Evolutionary conservation across 805 yeast genomes (phyloP), one percentile per base, ranked within the genome.

Genomic region (Metschnikowia proteae): DNA sequence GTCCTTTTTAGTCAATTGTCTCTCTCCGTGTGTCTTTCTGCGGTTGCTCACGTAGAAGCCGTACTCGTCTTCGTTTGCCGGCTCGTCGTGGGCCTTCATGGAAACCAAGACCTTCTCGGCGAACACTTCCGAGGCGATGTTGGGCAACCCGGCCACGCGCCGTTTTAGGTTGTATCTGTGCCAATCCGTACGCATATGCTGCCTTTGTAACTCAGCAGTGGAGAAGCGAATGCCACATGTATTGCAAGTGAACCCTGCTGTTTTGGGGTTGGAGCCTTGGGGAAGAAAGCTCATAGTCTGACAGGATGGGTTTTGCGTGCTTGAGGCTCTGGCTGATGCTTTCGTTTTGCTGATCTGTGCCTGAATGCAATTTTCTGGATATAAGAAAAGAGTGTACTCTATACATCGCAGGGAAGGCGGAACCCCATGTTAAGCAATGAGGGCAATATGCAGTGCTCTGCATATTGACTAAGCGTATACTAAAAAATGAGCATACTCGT

Each of bases 131-230:
- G 75, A 76, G 45, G 68, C 65, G 27, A 75, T 70, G 13, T 74
- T 62, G 2, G 79, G 78, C 54, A 75, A 62, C 51, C 68, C 70
- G 0, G 97, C 96, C 30, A 94, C 96, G 60, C 96, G 80, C 70
- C 99, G 82, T 64, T 94, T 94, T 61, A 94, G 76, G 62, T 94
- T 94, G 67, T 94, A 94, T 54, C 99, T 79, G 64, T 94, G 99
- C 99, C 99, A 94, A 48, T 94, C 99, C 2, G 96, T 84, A 64
- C 88, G 89, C 99, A 94, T 94, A 65, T 94, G 99, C 55, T 78
- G 78, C 53, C 98, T 77, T 70, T 94, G 99, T 50, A 83, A 74
- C 53, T 84, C 94, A n/a, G 96, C 84, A 33, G 83, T 75, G 38
- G 84, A 80, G 62, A 94, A 94, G 40, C 83, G 83, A 54, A 89